Percentiles rank a stretch among this genome's conserved stretches.
phyloP scores from a whole-genome alignment of 2,329 filamentous ascomycete species.

The Colletotrichum liriopes region DNA sequence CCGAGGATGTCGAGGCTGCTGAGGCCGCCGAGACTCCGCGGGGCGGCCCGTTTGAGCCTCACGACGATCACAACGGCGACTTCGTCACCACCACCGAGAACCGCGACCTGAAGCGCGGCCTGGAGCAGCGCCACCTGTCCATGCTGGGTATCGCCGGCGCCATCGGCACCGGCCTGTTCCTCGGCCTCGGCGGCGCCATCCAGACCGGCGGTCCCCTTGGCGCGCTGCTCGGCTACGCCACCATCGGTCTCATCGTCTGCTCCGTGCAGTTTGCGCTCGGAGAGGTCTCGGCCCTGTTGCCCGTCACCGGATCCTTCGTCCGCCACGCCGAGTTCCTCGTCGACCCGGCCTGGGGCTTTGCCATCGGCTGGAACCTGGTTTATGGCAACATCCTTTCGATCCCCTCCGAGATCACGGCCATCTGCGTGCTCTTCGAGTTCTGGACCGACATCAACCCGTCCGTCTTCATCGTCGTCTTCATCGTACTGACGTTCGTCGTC shows the following conservation, averaged over 20 bases:
- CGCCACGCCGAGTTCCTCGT: slow-evolving; percentile 73
- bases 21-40: not conserved
- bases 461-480: slow-evolving; percentile 46
- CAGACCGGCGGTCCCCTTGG: slow-evolving; percentile 65
- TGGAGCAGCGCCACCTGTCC: slow-evolving; percentile 71
- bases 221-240: slow-evolving; percentile 67
- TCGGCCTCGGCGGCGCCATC: slow-evolving; percentile 70
- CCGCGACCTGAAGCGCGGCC: slow-evolving; percentile 63
- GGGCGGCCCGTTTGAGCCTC: slow-evolving; percentile 37
- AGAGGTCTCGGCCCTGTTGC: slow-evolving; percentile 73
- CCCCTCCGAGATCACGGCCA: slow-evolving; percentile 49
- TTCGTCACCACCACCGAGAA: slow-evolving; percentile 65
- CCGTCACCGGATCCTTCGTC: slow-evolving; percentile 75
- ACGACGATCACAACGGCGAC: slow-evolving; percentile 55
- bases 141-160: slow-evolving; percentile 75
- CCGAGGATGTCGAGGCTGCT: slow-evolving; percentile 38
- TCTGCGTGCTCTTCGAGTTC: slow-evolving; percentile 47
- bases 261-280: slow-evolving; percentile 73
- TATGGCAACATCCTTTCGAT: slow-evolving; percentile 62
- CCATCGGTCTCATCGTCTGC: slow-evolving; percentile 70
- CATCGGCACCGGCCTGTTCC: slow-evolving; percentile 74
- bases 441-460: slow-evolving; percentile 45
- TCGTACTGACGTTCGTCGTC: slow-evolving; percentile 44
- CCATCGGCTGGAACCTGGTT: slow-evolving; percentile 73
- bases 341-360: slow-evolving; percentile 72